These are phyloP conservation scores for Fagopyrum tataricum DNA, from an alignment of 148 eudicot genomes.

Conservation along the genomic window DNA sequence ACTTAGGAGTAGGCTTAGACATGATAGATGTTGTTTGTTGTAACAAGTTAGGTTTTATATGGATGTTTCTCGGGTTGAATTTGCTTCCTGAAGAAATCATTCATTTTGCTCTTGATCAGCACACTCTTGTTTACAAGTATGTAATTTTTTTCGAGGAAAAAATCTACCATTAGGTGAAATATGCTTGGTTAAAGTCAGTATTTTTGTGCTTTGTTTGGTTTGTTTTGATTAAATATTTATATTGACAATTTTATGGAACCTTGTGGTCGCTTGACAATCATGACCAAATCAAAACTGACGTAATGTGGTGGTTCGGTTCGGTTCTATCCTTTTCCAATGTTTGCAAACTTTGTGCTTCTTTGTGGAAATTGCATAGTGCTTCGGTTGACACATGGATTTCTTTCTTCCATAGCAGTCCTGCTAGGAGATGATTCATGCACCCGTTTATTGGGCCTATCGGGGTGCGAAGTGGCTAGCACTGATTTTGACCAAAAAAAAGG, in stretches of 20 bases:
- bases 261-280: neutral
- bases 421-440: neutral
- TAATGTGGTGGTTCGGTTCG: too few relatives aligned
- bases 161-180: neutral
- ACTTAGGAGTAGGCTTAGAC: too few relatives aligned
- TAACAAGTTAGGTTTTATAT: neutral
- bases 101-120: neutral
- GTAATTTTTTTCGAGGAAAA: neutral
- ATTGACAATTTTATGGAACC: neutral
- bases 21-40: neutral
- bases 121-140: neutral
- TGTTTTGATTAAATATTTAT: neutral
- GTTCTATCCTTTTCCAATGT: neutral
- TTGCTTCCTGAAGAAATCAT: neutral
- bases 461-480: too few relatives aligned
- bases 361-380: neutral
- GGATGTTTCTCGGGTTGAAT: neutral
- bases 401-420: neutral
- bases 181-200: neutral
- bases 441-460: too few relatives aligned
- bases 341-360: neutral
- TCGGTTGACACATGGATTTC: neutral
- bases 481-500: too few relatives aligned
- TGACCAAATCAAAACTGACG: conserved; percentile 1
- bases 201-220: neutral